A percentile compares a stretch with the other conserved stretches of the same genome.
Conservation (phyloP, 2,329 filamentous ascomycete genomes). For the Keithomyces neogunnii region DNA sequence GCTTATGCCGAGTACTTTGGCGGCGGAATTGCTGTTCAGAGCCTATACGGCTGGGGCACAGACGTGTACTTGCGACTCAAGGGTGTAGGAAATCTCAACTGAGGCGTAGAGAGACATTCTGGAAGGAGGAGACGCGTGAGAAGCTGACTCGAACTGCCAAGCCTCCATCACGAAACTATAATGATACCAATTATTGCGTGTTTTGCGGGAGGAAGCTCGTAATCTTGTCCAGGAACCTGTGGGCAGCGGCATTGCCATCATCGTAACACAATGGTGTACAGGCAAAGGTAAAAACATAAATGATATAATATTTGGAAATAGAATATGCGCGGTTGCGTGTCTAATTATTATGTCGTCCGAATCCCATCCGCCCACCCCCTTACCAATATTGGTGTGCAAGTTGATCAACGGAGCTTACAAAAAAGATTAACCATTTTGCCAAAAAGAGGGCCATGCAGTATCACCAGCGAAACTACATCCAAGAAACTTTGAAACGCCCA, state of each 20-base stretch:
- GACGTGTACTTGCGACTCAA: constrained; percentile 61
- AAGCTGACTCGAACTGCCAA: neutral
- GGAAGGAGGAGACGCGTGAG: neutral
- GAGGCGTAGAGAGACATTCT: neutral
- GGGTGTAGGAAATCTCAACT: constrained; percentile 48
- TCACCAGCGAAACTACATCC: neutral
- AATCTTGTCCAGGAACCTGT: too few relatives aligned
- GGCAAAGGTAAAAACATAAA: too few relatives aligned
- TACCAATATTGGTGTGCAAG: too few relatives aligned
- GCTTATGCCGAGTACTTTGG: constrained; percentile 99
- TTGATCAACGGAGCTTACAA: too few relatives aligned
- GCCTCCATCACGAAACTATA: neutral
- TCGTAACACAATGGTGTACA: too few relatives aligned
- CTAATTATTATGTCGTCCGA: too few relatives aligned
- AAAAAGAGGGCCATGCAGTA: neutral
- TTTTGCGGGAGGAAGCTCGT: too few relatives aligned
- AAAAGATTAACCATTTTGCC: neutral
- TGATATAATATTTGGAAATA: too few relatives aligned
- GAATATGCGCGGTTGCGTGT: too few relatives aligned
- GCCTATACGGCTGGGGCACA: constrained; percentile 83
- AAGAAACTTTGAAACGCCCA: neutral
- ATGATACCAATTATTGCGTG: too few relatives aligned
- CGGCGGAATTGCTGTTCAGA: constrained; percentile 90
- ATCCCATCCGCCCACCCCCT: too few relatives aligned
- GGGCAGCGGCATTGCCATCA: too few relatives aligned